Conservation (phyloP, 768 basidiomycete genomes). For the Porphyrellus cyaneotinctus region DNA sequence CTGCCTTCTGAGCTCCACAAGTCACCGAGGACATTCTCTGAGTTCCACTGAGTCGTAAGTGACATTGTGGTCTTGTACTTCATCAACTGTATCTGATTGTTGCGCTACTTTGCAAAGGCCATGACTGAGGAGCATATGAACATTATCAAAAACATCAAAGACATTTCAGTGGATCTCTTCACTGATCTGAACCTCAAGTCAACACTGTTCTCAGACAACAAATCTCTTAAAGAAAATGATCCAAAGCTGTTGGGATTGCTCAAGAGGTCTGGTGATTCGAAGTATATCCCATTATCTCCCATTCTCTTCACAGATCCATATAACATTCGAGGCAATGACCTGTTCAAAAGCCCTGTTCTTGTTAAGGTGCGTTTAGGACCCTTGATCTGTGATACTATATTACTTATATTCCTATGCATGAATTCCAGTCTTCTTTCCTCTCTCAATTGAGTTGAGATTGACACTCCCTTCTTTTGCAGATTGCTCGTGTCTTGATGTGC, state of each 20-base stretch:
- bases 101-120: neutral
- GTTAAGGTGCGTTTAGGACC: neutral
- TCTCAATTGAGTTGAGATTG: too few species aligned
- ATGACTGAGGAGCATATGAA: neutral
- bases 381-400: neutral
- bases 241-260: neutral
- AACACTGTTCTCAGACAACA: neutral
- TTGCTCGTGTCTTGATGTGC: neutral
- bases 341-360: neutral
- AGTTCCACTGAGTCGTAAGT: too few species aligned
- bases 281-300: neutral
- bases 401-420: too few species aligned
- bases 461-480: too few species aligned
- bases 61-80: too few species aligned
- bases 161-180: neutral
- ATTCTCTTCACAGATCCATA: neutral
- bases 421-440: too few species aligned
- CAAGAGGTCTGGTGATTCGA: neutral
- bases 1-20: too few species aligned
- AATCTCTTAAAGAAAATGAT: neutral
- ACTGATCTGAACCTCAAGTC: neutral
- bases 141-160: constrained; percentile 1
- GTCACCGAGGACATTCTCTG: too few species aligned
- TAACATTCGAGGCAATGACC: neutral
- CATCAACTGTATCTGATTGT: too few species aligned